Conservation (phyloP, 2,329 filamentous ascomycete genomes). For the Paraphaeosphaeria minitans region DNA sequence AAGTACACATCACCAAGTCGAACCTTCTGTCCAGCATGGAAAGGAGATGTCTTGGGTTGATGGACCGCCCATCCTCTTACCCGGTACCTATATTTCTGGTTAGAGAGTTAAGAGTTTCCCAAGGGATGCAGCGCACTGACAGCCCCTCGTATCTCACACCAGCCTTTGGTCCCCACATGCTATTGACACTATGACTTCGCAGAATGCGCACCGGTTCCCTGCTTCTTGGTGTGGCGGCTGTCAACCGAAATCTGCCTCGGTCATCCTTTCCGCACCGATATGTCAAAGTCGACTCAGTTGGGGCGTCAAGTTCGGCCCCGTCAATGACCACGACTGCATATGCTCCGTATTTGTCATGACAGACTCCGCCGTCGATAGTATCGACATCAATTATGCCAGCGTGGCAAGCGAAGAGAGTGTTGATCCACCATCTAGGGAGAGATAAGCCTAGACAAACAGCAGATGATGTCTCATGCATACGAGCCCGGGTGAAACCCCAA, state of each 20-base stretch:
- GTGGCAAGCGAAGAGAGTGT: constrained; percentile 52
- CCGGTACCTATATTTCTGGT: constrained; percentile 25
- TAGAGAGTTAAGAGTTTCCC: not conserved
- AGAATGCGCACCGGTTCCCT: constrained; percentile 52
- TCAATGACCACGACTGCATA: constrained; percentile 54
- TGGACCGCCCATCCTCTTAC: constrained; percentile 51
- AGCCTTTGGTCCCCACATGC: constrained; percentile 53
- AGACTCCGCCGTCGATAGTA: constrained; percentile 50
- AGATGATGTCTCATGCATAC: constrained; percentile 36
- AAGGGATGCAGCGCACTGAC: constrained; percentile 37
- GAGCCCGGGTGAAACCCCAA: constrained; percentile 55
- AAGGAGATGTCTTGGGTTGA: constrained; percentile 22
- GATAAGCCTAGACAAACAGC: constrained; percentile 9
- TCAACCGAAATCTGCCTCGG: constrained; percentile 52
- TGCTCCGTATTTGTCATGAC: constrained; percentile 48
- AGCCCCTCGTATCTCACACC: constrained; percentile 57
- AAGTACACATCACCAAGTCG: constrained; percentile 42
- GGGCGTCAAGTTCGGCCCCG: constrained; percentile 45
- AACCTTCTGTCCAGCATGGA: constrained; percentile 20
- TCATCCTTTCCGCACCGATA: constrained; percentile 50
- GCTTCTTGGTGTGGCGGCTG: constrained; percentile 47
- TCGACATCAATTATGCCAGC: constrained; percentile 55
- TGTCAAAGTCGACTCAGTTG: constrained; percentile 44
- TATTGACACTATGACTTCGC: constrained; percentile 51
- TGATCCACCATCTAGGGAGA: constrained; percentile 57